A percentile compares a stretch with the other conserved stretches of the same genome.
Conservation (phyloP, 2,329 filamentous ascomycete species). For the Phialophora expanda region DNA sequence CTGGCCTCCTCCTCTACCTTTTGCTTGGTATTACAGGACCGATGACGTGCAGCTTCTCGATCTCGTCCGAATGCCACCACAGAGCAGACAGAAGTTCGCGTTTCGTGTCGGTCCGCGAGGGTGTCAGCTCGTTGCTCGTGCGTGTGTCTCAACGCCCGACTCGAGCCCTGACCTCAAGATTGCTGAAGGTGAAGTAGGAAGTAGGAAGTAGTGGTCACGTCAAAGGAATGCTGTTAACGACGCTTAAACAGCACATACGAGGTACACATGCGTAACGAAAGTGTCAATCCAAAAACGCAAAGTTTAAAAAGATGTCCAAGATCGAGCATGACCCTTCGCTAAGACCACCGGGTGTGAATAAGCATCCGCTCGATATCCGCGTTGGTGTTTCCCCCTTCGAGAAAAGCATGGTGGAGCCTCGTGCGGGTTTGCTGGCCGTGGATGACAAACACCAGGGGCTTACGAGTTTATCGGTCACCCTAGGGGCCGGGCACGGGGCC, state of each 20-base stretch:
- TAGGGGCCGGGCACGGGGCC: no score
- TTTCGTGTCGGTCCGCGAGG: background rate
- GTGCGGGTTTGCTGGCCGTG: background rate
- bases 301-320: background rate
- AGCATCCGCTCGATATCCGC: conserved; percentile 3
- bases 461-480: no score
- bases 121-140: background rate
- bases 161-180: background rate
- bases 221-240: background rate
- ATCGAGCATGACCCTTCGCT: background rate
- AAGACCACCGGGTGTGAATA: background rate
- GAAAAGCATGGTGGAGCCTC: conserved; percentile 2
- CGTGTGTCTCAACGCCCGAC: background rate
- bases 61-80: background rate
- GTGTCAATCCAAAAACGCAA: background rate
- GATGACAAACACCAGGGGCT: background rate
- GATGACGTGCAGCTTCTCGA: background rate
- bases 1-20: background rate
- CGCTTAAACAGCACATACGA: background rate
- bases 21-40: background rate
- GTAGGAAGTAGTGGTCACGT: no score
- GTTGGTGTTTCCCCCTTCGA: conserved; percentile 15
- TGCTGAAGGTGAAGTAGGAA: background rate
- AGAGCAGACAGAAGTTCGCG: background rate
- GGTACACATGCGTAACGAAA: background rate